Evolutionary conservation across 2,329 filamentous ascomycete genomes (phyloP), one percentile per base, ranked within the genome.

Genomic region (Ceratocystiopsis sp.): DNA sequence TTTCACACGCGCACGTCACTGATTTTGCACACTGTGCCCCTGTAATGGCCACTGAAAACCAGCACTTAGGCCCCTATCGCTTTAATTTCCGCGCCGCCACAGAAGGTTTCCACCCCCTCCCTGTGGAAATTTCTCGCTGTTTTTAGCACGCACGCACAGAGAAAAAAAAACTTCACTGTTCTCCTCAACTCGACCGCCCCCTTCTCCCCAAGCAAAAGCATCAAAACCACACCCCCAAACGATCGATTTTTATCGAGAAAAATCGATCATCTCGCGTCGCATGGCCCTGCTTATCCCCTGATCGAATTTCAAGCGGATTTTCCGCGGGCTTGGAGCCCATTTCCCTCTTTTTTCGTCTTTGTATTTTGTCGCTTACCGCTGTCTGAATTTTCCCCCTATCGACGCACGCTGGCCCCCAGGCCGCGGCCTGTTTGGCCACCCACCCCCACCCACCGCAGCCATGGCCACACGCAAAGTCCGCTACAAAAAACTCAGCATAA

Each of bases 401-500:
- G 10, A 29, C 25, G 25, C 25, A 2, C 10, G 25, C 25, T 29
- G 25, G 19, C 18, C 13, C 17, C 8, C 37, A 21, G n/a, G 57
- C 51, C 50, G 53, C 49, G 49, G 48, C 17, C 15, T 56, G 59
- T 57, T 57, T 56, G 50, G 52, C 54, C 53, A 46, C 53, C 54
- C 49, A 50, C 25, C 25, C 25, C 25, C 50, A 54, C 39, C 35
- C 42, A 15, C 42, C 54, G 58, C 59, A 59, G 55, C 58, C 65
- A 76, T 76, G 72, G 71, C 70, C 53, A 73, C 70, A 58, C 65
- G 77, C 63, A 79, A 80, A 64, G 77, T 85, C 59, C 74, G 82
- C 60, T 80, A 84, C 71, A 82, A 85, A 68, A 96, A 96, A 71
- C 75, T 95, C 63, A 91, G 81, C 64, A 77, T 83, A 57, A 93